A percentile compares a stretch with the other conserved stretches of the same genome.
Evolutionary conservation across 2,329 filamentous ascomycete genomes (phyloP).

Genomic region (Alternaria sp.): DNA sequence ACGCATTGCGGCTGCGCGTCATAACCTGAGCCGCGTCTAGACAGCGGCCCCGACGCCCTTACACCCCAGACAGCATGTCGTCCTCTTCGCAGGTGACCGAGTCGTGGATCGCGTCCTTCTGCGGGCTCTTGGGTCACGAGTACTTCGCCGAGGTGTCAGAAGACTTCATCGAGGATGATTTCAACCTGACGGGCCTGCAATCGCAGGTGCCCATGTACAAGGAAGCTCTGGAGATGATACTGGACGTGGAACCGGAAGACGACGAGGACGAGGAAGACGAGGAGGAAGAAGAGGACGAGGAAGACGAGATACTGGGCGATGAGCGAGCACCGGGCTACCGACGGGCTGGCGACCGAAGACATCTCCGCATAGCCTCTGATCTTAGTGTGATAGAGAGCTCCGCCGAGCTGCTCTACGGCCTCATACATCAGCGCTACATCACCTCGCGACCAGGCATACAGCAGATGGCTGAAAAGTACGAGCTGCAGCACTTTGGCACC

Average conservation of each 20-base stretch:
- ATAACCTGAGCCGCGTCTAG: constrained; percentile 21
- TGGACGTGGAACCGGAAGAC: constrained; percentile 96
- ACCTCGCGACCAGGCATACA: constrained; percentile 95
- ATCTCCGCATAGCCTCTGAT: constrained; percentile 88
- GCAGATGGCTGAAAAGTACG: constrained; percentile 99
- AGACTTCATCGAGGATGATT: constrained; percentile 99
- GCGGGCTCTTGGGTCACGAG: constrained; percentile 92
- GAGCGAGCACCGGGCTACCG: constrained; percentile 65
- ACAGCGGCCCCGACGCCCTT: constrained; percentile 17
- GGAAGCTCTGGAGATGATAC: constrained; percentile 98
- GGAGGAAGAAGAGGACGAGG: constrained; percentile 67
- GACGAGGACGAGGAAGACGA: constrained; percentile 81
- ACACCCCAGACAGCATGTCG: constrained; percentile 53
- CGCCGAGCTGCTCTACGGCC: constrained; percentile 95
- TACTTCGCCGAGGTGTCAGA: constrained; percentile 99
- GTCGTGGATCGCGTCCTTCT: constrained; percentile 98
- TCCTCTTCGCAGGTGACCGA: constrained; percentile 69
- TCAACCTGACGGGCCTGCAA: constrained; percentile 95
- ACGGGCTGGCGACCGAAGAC: constrained; percentile 63
- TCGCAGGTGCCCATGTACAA: constrained; percentile 98
- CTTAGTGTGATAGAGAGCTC: constrained; percentile 95
- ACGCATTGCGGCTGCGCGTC: constrained; percentile 27
- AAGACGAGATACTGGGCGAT: constrained; percentile 52
- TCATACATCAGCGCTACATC: constrained; percentile 98
- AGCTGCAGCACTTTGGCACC: constrained; percentile 91